phyloP scores from a whole-genome alignment of 192 early-diverging fungal genomes.

The Entomortierella parvispora region DNA sequence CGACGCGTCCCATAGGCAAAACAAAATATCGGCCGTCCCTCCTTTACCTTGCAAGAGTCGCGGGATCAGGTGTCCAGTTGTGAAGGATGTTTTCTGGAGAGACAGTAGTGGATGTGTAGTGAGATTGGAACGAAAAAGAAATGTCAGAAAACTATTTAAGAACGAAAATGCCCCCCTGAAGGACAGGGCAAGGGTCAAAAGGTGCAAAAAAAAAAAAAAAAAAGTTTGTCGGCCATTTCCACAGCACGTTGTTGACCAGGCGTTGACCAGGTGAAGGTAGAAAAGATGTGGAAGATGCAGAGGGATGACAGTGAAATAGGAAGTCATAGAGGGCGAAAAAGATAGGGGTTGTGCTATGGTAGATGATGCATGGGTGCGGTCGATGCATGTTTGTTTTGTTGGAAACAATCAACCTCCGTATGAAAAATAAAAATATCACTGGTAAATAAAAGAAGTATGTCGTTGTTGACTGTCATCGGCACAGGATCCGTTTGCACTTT shows the following conservation, averaged over 20 bases:
- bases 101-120: not conserved
- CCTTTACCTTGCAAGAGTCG: too few species aligned
- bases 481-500: too few species aligned
- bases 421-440: too few species aligned
- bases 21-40: too few species aligned
- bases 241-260: not conserved
- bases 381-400: too few species aligned
- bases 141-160: not conserved
- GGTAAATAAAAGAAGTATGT: too few species aligned
- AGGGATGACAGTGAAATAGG: not conserved
- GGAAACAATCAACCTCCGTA: too few species aligned
- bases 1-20: too few species aligned
- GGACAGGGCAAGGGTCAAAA: not conserved
- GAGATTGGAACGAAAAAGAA: not conserved
- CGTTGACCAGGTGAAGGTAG: not conserved
- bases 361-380: too few species aligned
- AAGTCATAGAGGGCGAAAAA: not conserved
- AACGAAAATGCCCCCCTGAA: not conserved
- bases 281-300: not conserved
- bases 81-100: too few species aligned
- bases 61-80: too few species aligned
- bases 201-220: not conserved
- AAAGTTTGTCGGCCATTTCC: not conserved
- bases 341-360: not conserved
- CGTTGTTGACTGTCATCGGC: too few species aligned